A percentile compares a stretch with the other conserved stretches of the same genome.
Evolutionary conservation across 148 eudicot genomes (phyloP).

Genomic region (Heliosperma pusillum): DNA sequence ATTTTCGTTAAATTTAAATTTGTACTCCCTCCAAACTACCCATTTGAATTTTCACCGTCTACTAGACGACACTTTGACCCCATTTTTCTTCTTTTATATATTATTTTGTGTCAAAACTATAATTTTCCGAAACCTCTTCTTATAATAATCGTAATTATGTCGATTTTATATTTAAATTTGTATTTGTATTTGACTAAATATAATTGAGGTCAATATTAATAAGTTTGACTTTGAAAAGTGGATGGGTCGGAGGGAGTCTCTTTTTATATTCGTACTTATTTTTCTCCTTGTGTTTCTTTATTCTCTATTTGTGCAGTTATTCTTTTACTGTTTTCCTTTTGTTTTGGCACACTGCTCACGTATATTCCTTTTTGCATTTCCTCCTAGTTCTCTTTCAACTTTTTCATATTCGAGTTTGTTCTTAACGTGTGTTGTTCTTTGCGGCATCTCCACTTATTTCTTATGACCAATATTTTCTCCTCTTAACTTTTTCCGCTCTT

Average conservation of each 20-base stretch:
- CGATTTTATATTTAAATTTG: too few species aligned
- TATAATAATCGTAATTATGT: too few species aligned
- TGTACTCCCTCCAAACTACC: too few species aligned
- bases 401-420: background rate
- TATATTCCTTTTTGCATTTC: background rate
- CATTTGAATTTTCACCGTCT: too few species aligned
- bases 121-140: too few species aligned
- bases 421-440: background rate
- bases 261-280: background rate
- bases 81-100: too few species aligned
- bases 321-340: background rate
- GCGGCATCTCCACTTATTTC: background rate
- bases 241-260: too few species aligned
- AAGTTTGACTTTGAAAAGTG: too few species aligned
- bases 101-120: too few species aligned
- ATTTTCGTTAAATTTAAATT: background rate
- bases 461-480: background rate
- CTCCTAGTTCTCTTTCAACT: background rate
- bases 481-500: background rate
- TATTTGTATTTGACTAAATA: too few species aligned
- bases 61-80: too few species aligned
- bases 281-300: background rate
- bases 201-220: too few species aligned
- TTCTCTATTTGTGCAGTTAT: background rate
- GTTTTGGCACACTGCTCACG: background rate